Conservation (phyloP, 108 stramenopile species). For the Phaeodactylum tricornutum region DNA sequence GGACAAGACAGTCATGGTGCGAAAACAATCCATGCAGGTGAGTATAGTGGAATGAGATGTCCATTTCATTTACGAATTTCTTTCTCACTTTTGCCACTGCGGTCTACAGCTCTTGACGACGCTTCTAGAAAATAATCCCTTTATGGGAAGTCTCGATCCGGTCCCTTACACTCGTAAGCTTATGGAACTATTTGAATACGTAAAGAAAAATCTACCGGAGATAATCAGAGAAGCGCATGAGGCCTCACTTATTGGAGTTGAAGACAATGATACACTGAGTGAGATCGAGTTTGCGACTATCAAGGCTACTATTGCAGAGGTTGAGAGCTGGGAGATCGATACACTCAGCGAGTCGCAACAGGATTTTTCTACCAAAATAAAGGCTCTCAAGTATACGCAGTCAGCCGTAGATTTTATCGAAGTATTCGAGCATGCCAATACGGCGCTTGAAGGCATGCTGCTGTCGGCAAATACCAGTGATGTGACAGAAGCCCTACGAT, state of each 20-base stretch:
- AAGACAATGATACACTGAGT: slow-evolving; percentile 18
- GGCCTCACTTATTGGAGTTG: slow-evolving; percentile 32
- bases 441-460: slow-evolving; percentile 63
- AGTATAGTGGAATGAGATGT: slow-evolving; percentile 3
- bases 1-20: slow-evolving; percentile 92
- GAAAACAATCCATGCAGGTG: slow-evolving; percentile 86
- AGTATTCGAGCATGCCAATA: slow-evolving; percentile 67
- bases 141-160: slow-evolving; percentile 82
- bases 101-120: slow-evolving; percentile 57
- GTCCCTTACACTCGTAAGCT: slow-evolving; percentile 67
- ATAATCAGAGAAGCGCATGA: slow-evolving; percentile 55
- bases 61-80: neutral
- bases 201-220: slow-evolving; percentile 56
- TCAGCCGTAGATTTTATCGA: slow-evolving; percentile 75
- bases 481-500: slow-evolving; percentile 84
- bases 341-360: slow-evolving; percentile 27
- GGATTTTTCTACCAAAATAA: slow-evolving; percentile 47
- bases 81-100: neutral
- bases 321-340: slow-evolving; percentile 12
- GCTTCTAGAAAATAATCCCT: slow-evolving; percentile 92
- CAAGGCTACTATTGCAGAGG: slow-evolving; percentile 62
- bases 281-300: slow-evolving; percentile 61
- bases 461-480: slow-evolving; percentile 76
- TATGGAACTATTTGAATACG: slow-evolving; percentile 42
- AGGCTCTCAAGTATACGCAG: slow-evolving; percentile 67